phyloP scores from a whole-genome alignment of 176 grass and related monocot genomes.

The Bothriochloa decipiens region DNA sequence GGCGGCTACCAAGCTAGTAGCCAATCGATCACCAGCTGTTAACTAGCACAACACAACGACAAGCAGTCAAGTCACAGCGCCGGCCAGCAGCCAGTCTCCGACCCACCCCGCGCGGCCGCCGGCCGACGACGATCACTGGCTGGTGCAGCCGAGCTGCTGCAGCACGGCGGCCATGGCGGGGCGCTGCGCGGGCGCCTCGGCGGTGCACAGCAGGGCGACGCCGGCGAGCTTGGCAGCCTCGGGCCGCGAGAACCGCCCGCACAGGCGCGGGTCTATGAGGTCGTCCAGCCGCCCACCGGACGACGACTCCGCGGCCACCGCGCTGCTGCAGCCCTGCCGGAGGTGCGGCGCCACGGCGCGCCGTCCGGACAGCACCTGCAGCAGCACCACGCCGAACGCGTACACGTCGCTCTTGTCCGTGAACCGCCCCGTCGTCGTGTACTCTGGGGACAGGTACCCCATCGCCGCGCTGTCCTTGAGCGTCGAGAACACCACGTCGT shows the following conservation, averaged over 20 bases:
- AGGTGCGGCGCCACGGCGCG: too few relatives aligned
- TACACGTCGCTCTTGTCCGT: constrained; percentile 82
- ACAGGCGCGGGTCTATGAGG: constrained; percentile 65
- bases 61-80: not conserved
- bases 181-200: constrained; percentile 59
- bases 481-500: constrained; percentile 77
- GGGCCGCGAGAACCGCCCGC: constrained; percentile 56
- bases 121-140: constrained; percentile 23
- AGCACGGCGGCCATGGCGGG: constrained; percentile 64
- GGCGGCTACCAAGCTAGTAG: constrained; percentile 23
- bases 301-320: not conserved
- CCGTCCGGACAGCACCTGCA: constrained; percentile 69
- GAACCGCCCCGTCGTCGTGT: constrained; percentile 76
- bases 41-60: not conserved
- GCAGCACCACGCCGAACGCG: constrained; percentile 71
- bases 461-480: constrained; percentile 88
- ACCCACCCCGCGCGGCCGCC: too few relatives aligned
- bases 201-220: constrained; percentile 74
- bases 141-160: constrained; percentile 59
- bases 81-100: not conserved
- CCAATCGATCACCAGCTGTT: not conserved
- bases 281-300: constrained; percentile 52
- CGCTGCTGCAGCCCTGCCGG: not conserved
- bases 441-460: constrained; percentile 78
- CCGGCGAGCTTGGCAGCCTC: constrained; percentile 75